Conservation (phyloP, 2,329 filamentous ascomycete species). For the Exophiala mesophila region DNA sequence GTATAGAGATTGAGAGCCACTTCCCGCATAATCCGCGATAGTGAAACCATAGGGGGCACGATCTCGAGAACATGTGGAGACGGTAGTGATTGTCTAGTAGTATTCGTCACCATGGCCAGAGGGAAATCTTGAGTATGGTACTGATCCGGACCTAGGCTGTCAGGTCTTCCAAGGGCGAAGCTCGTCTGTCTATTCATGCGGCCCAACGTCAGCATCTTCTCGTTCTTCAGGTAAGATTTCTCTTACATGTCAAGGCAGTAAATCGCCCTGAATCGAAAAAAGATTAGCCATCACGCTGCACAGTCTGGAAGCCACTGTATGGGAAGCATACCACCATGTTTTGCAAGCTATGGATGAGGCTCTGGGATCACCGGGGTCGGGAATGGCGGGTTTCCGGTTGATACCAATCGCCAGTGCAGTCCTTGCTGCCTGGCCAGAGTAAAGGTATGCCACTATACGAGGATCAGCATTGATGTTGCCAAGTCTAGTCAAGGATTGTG, state of each 20-base stretch:
- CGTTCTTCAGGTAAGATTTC: conserved; percentile 12
- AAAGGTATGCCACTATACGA: conserved; percentile 41
- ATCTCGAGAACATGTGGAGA: conserved; percentile 29
- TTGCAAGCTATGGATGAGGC: conserved; percentile 38
- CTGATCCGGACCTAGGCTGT: conserved; percentile 45
- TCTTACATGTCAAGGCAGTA: conserved; percentile 29
- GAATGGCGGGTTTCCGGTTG: conserved; percentile 32
- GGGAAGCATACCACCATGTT: conserved; percentile 47
- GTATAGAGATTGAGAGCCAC: conserved; percentile 41
- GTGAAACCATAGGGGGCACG: conserved; percentile 39
- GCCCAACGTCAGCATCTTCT: too few species aligned
- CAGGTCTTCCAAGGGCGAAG: conserved; percentile 46
- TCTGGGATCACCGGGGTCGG: conserved; percentile 33
- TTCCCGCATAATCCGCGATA: conserved; percentile 37
- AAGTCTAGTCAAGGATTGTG: neutral
- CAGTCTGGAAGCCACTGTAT: neutral
- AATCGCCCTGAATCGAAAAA: conserved; percentile 14
- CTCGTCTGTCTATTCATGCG: conserved; percentile 35
- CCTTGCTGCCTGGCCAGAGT: conserved; percentile 45
- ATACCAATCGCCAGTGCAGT: conserved; percentile 47
- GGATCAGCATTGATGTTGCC: neutral
- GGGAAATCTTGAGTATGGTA: conserved; percentile 45
- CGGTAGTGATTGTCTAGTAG: conserved; percentile 5
- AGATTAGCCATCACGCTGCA: conserved; percentile 16
- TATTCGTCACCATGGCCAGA: too few species aligned